A percentile compares a stretch with the other conserved stretches of the same genome.
Evolutionary conservation across 179 eudicot genomes (phyloP).

Genomic region (Gypsophila paniculata): DNA sequence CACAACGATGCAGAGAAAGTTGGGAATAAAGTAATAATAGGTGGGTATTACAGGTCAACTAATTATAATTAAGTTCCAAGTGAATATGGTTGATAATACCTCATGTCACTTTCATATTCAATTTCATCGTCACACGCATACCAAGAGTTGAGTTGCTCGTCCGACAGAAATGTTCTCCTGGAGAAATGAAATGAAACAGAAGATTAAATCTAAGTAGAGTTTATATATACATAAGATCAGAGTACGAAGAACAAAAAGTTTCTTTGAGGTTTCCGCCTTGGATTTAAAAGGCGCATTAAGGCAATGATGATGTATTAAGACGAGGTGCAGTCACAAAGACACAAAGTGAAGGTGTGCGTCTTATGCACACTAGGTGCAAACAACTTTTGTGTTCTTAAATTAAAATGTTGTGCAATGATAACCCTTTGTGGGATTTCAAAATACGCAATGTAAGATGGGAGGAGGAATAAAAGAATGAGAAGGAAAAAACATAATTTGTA

Average conservation of each 20-base stretch:
- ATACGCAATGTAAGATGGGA: too few species aligned
- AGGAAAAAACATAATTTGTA: too few species aligned
- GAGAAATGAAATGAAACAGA: background rate
- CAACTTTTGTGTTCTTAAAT: too few species aligned
- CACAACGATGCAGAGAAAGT: background rate
- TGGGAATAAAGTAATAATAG: background rate
- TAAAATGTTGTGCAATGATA: too few species aligned
- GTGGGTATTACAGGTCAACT: constrained; percentile 16
- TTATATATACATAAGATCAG: background rate
- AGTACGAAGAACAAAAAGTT: background rate
- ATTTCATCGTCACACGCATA: constrained; percentile 13
- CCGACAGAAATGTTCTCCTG: constrained; percentile 7
- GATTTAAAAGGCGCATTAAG: too few species aligned
- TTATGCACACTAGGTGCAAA: too few species aligned
- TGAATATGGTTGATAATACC: constrained; percentile 16
- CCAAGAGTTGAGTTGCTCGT: constrained; percentile 8
- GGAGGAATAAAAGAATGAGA: too few species aligned
- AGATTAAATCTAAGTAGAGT: background rate
- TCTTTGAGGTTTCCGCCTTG: background rate
- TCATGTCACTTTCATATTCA: constrained; percentile 11
- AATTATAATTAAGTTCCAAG: background rate
- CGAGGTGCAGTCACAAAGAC: too few species aligned
- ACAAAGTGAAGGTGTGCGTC: too few species aligned
- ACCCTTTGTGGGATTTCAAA: too few species aligned
- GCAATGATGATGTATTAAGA: too few species aligned